Evolutionary conservation across 2,329 filamentous ascomycete species (phyloP).

Genomic region (Teratosphaeriaceae sp.): DNA sequence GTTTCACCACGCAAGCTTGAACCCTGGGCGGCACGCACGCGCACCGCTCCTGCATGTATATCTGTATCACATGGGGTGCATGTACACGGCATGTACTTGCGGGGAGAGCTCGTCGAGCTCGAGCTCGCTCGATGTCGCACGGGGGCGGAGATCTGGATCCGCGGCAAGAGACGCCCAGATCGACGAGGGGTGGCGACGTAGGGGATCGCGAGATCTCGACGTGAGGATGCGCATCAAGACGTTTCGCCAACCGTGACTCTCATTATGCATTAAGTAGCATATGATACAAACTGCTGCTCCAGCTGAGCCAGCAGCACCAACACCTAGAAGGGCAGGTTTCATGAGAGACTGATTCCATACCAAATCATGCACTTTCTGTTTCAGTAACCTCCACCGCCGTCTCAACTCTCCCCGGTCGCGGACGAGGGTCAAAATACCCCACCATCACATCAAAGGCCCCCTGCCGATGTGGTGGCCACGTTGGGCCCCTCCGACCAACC

Average conservation of each 20-base stretch:
- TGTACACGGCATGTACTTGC: too few relatives aligned
- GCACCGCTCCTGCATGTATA: too few relatives aligned
- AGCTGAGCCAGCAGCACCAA: conserved; percentile 3
- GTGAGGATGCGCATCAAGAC: background rate
- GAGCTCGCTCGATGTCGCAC: too few relatives aligned
- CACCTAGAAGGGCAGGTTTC: conserved; percentile 3
- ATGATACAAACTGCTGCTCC: conserved; percentile 6
- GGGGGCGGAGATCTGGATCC: too few relatives aligned
- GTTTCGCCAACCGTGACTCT: background rate
- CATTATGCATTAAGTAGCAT: conserved; percentile 7
- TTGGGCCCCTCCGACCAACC: background rate
- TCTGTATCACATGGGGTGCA: too few relatives aligned
- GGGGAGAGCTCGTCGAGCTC: background rate
- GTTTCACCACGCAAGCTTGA: conserved; percentile 1
- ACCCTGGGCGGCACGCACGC: background rate
- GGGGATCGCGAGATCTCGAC: background rate
- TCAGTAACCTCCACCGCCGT: background rate
- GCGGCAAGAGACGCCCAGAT: too few relatives aligned
- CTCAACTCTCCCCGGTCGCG: background rate
- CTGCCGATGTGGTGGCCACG: background rate
- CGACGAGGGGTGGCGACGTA: background rate
- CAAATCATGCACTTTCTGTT: background rate
- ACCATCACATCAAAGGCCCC: background rate
- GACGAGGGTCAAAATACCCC: background rate
- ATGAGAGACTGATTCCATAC: background rate